Conservation (phyloP, 2,329 filamentous ascomycete genomes). For the Colletotrichum abscissum region DNA sequence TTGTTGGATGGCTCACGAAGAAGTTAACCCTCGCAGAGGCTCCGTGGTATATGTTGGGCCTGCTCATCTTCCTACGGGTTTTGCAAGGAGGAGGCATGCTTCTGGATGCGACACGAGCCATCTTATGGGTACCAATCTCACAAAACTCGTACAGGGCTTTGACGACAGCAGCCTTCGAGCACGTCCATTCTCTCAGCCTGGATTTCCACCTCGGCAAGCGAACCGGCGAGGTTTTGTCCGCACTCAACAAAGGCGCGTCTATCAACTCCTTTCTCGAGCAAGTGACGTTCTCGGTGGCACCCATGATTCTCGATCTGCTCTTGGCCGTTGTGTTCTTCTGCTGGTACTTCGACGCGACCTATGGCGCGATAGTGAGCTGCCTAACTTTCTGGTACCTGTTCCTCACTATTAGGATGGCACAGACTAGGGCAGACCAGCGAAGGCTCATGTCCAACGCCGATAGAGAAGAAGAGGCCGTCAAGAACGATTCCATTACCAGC, state of each 20-base stretch:
- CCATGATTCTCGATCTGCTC: constrained; percentile 91
- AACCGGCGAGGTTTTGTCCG: constrained; percentile 94
- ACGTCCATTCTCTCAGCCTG: constrained; percentile 93
- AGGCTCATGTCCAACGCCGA: constrained; percentile 95
- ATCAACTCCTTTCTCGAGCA: constrained; percentile 98
- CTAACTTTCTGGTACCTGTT: constrained; percentile 98
- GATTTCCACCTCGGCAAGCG: constrained; percentile 98
- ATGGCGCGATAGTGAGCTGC: constrained; percentile 88
- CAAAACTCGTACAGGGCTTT: constrained; percentile 97
- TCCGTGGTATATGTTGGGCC: constrained; percentile 73
- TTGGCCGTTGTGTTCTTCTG: constrained; percentile 88
- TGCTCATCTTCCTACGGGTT: constrained; percentile 83
- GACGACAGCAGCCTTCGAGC: constrained; percentile 95
- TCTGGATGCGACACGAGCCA: constrained; percentile 82
- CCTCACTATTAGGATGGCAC: constrained; percentile 94
- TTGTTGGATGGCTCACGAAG: constrained; percentile 84
- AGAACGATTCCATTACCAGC: constrained; percentile 98
- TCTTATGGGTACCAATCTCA: constrained; percentile 95
- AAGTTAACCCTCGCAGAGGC: constrained; percentile 64
- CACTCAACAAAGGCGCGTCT: constrained; percentile 93
- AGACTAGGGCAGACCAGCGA: constrained; percentile 90
- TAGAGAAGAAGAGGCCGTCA: constrained; percentile 94
- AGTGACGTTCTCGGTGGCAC: constrained; percentile 93
- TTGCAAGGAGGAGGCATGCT: constrained; percentile 91
- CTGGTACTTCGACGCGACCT: constrained; percentile 76